Evolutionary conservation across 371 early-diverging fungal genomes (phyloP).

Genomic region (Neoconidiobolus thromboides): DNA sequence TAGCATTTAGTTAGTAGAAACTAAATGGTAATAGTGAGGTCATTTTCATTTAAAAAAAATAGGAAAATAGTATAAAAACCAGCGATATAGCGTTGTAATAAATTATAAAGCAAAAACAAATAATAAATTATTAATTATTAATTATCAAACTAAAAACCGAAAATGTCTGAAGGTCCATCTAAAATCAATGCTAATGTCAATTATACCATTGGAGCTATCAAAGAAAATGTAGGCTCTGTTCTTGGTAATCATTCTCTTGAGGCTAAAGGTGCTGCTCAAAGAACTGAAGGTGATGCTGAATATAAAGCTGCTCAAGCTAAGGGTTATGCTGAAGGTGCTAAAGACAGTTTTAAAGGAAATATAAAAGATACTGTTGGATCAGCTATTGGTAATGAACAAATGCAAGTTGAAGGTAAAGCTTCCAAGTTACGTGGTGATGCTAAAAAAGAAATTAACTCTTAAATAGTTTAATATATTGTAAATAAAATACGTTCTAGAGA

Average conservation of each 20-base stretch:
- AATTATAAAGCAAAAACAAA: too few relatives aligned
- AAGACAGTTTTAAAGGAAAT: slow-evolving; percentile 17
- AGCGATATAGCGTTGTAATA: too few relatives aligned
- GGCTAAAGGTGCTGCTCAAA: slow-evolving; percentile 13
- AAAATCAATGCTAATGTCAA: slow-evolving; percentile 8
- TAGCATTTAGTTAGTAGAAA: too few relatives aligned
- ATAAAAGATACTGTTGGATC: slow-evolving; percentile 21
- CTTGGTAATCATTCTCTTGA: slow-evolving; percentile 10
- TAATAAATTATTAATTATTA: too few relatives aligned
- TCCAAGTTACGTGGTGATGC: slow-evolving; percentile 18
- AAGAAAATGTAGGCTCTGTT: slow-evolving; percentile 12
- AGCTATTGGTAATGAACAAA: slow-evolving; percentile 15
- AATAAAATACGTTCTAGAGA: too few relatives aligned
- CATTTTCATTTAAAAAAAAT: too few relatives aligned
- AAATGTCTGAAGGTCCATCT: neutral
- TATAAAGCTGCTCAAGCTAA: slow-evolving; percentile 10
- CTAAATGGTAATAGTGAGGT: too few relatives aligned
- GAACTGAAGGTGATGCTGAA: slow-evolving; percentile 12
- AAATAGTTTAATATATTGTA: too few relatives aligned
- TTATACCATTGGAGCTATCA: slow-evolving; percentile 13
- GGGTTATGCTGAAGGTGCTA: slow-evolving; percentile 9
- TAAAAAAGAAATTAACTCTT: slow-evolving; percentile 6
- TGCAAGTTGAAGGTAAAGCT: slow-evolving; percentile 19
- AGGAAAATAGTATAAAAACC: too few relatives aligned
- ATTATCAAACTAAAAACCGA: too few relatives aligned